Conservation (phyloP, 495 filamentous ascomycete species). For the Halenospora varia region DNA sequence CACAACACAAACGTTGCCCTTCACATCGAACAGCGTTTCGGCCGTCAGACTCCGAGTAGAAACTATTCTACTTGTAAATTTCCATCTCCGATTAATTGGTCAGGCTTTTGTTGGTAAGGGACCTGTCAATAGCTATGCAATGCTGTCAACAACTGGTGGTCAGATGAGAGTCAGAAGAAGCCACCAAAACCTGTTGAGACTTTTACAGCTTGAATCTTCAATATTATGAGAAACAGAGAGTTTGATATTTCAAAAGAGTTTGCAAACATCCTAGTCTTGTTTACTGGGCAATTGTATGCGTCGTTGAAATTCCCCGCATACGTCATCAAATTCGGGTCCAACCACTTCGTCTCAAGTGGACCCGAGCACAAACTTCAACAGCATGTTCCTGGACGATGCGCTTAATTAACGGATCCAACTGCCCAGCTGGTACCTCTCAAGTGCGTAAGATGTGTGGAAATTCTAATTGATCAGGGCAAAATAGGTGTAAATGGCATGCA, state of each 20-base stretch:
- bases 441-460: background rate
- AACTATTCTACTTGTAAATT: slow-evolving; percentile 19
- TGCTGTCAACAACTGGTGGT: too few relatives aligned
- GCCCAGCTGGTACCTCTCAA: too few relatives aligned
- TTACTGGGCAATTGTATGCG: background rate
- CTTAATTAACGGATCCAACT: too few relatives aligned
- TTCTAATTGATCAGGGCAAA: too few relatives aligned
- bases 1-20: slow-evolving; percentile 58
- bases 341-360: too few relatives aligned
- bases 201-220: too few relatives aligned
- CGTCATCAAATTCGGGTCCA: background rate
- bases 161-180: too few relatives aligned
- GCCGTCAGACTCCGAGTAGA: slow-evolving; percentile 44
- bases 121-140: background rate
- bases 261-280: background rate
- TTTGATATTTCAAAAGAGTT: too few relatives aligned
- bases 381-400: background rate
- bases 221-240: too few relatives aligned
- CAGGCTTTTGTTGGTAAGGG: background rate
- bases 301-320: background rate
- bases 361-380: too few relatives aligned
- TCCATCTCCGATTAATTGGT: background rate
- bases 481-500: background rate
- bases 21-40: slow-evolving; percentile 55
- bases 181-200: too few relatives aligned